phyloP scores from a whole-genome alignment of 176 grass and related monocot genomes.

The Eleusine coracana region DNA sequence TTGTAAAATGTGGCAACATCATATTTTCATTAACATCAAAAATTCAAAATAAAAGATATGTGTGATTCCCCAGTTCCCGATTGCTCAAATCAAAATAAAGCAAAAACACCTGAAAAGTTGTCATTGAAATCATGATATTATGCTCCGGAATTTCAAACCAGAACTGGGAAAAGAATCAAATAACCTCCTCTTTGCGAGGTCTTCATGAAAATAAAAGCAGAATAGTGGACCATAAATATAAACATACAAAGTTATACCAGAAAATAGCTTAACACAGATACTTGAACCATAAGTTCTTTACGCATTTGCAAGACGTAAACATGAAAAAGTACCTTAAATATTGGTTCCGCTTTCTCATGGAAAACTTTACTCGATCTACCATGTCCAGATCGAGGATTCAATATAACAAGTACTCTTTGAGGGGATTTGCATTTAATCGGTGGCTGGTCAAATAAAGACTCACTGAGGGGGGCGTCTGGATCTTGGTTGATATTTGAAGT shows the following conservation, averaged over 20 bases:
- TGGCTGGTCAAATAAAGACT: slow-evolving; percentile 69
- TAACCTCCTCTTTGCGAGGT: not conserved
- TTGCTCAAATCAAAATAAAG: not conserved
- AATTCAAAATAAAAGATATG: not conserved
- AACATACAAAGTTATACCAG: slow-evolving; percentile 17
- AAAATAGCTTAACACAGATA: slow-evolving; percentile 22
- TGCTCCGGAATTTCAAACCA: not conserved
- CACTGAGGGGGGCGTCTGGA: slow-evolving; percentile 54
- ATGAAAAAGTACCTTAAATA: slow-evolving; percentile 81
- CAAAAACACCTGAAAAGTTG: not conserved
- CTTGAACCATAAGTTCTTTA: slow-evolving; percentile 15
- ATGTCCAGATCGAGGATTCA: slow-evolving; percentile 97
- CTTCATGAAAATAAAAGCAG: not conserved
- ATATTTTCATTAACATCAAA: not conserved
- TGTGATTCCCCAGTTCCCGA: not conserved
- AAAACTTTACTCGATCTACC: slow-evolving; percentile 93
- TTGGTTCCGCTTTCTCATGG: slow-evolving; percentile 91
- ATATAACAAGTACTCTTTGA: slow-evolving; percentile 85
- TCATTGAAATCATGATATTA: not conserved
- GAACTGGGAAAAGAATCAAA: not conserved
- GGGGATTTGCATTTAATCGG: slow-evolving; percentile 81
- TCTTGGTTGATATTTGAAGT: slow-evolving; percentile 59
- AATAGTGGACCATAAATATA: not conserved
- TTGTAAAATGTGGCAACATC: not conserved
- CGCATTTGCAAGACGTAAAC: not conserved